Conservation (phyloP, 176 grass and related monocot species). For the Paspalum notatum region DNA sequence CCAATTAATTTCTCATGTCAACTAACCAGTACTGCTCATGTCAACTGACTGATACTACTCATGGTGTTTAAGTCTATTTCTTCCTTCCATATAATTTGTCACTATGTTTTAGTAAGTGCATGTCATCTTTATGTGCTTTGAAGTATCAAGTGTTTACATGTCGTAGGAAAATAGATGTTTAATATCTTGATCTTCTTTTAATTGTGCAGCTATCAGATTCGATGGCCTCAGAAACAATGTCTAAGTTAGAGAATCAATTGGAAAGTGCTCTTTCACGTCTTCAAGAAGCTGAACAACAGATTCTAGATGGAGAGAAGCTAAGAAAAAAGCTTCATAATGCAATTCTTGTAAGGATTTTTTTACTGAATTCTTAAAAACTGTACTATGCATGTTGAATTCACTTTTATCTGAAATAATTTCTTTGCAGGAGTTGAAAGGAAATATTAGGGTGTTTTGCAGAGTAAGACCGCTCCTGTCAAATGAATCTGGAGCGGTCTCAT, state of each 20-base stretch:
- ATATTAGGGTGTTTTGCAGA: slow-evolving; percentile 90
- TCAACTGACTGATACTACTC: no score
- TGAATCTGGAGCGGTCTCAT: slow-evolving; percentile 62
- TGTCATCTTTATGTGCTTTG: not conserved
- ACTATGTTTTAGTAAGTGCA: not conserved
- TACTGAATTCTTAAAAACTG: not conserved
- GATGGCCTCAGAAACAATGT: slow-evolving; percentile 48
- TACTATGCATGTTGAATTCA: not conserved
- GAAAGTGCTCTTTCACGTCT: slow-evolving; percentile 62
- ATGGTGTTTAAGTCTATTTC: not conserved
- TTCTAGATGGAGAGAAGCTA: slow-evolving; percentile 71
- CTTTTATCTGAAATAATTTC: not conserved
- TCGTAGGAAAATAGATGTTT: not conserved
- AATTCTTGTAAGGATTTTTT: slow-evolving; percentile 57
- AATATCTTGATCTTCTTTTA: not conserved
- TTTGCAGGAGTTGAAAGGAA: slow-evolving; percentile 94
- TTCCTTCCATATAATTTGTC: not conserved
- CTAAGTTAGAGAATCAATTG: slow-evolving; percentile 56
- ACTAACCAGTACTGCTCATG: no score
- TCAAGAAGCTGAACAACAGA: slow-evolving; percentile 69
- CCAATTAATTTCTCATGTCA: no score
- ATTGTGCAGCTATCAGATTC: slow-evolving; percentile 56
- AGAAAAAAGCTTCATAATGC: slow-evolving; percentile 84
- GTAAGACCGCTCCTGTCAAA: slow-evolving; percentile 59
- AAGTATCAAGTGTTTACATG: not conserved